Evolutionary conservation across 169 alveolate species (phyloP), one percentile per base, ranked within the genome.

Genomic region (Cryptosporidium muris): DNA sequence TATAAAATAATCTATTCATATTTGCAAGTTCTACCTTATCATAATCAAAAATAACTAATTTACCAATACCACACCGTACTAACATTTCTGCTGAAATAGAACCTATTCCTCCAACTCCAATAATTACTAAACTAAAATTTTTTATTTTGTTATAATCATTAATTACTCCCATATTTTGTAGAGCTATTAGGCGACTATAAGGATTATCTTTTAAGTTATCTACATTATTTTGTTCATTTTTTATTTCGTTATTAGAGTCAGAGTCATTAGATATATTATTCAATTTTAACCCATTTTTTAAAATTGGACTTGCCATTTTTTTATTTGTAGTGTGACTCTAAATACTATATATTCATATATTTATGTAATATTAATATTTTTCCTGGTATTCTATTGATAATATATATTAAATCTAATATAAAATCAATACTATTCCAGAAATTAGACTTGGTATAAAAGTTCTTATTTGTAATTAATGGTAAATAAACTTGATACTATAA

Each of bases 61-160:
- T 96, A 37, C 98, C 99, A 25, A 97, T 81, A 14, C 99, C 98
- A 81, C 99, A 95, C 68, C 99, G 91, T 7, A 97, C 93, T 51
- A 97, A 91, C 99, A 97, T 97, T 90, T 97, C 99, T 1, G 97
- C 97, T 43, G 95, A 97, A 16, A 95, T 98, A 25, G 98, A 95
- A 8, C 99, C 99, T 9, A 97, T 95, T 40, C 99, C 99, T 12
- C 99, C 99, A 1, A 97, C 96, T 11, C 99, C 99, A 9, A 97
- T 97, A 36, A 97, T 92, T 40, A 94, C 67, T 37, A 95, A 95
- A 36, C 96, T 91, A 58, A 82, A 89, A 7, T 91, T 68, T 62
- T 95, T 90, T 16, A 97, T 91, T 11, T 88, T 67, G 80, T 92
- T 93, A 90, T 95, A 96, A 82, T 97, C 94, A 43, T 92, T 88